Percentiles rank a stretch among this genome's conserved stretches.
These are phyloP conservation scores for Quercus phellos DNA, from an alignment of 331 rosid genomes.

Conservation along the genomic window DNA sequence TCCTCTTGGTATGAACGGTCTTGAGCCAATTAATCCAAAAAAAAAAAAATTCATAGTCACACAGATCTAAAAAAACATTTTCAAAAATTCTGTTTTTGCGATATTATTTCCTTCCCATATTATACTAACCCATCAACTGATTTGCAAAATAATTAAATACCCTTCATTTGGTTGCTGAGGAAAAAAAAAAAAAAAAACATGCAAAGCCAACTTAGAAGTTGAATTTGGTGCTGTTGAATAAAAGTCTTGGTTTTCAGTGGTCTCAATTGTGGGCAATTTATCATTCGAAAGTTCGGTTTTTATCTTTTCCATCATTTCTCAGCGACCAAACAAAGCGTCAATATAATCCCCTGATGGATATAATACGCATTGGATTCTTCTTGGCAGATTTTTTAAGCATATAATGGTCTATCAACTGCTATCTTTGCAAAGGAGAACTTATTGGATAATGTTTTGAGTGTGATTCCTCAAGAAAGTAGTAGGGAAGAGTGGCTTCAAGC, in stretches of 20 bases:
- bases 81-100: constrained; percentile 63
- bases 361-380: constrained; percentile 36
- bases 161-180: neutral
- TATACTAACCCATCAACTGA: neutral
- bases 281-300: constrained; percentile 9
- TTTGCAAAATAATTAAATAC: neutral
- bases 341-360: constrained; percentile 26
- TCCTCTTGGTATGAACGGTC: too few species aligned
- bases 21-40: too few species aligned
- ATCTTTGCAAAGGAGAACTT: constrained; percentile 77
- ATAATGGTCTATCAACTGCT: constrained; percentile 93
- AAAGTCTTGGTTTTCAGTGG: constrained; percentile 5
- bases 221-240: constrained; percentile 13
- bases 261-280: constrained; percentile 4
- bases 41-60: too few species aligned
- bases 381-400: constrained; percentile 87
- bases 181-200: neutral
- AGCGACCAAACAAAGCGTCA: constrained; percentile 21
- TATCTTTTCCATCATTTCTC: constrained; percentile 32
- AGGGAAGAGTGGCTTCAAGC: constrained; percentile 94
- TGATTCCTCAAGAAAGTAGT: constrained; percentile 77
- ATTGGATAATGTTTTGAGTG: constrained; percentile 77
- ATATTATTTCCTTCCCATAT: constrained; percentile 34
- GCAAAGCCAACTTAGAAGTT: neutral
- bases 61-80: too few species aligned